A percentile compares a stretch with the other conserved stretches of the same genome.
phyloP scores from a whole-genome alignment of 768 basidiomycete species.

The Amanita pallidorosea region DNA sequence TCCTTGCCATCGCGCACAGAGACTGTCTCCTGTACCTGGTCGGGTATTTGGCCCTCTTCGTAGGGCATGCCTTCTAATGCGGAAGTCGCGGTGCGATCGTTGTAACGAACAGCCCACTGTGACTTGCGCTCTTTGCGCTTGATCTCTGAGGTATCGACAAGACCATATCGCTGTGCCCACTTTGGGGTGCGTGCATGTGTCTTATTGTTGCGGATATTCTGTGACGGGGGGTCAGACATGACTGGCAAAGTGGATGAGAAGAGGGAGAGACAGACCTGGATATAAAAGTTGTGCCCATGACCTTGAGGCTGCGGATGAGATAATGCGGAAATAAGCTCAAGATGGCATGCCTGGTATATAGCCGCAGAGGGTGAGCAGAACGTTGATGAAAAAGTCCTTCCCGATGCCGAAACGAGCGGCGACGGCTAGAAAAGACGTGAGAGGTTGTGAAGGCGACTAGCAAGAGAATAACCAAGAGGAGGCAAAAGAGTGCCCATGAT shows the following conservation, averaged over 20 bases:
- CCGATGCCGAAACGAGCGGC: slow-evolving; percentile 91
- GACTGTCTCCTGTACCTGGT: not conserved
- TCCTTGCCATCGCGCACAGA: slow-evolving; percentile 16
- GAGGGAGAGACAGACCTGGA: slow-evolving; percentile 47
- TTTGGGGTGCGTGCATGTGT: slow-evolving; percentile 88
- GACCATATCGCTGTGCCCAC: slow-evolving; percentile 86
- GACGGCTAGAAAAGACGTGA: slow-evolving; percentile 48
- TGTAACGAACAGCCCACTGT: slow-evolving; percentile 82
- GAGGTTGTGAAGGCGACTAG: not conserved
- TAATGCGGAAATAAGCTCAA: not conserved
- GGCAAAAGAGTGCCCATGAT: slow-evolving; percentile 86
- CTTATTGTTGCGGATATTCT: slow-evolving; percentile 97
- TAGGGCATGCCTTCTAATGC: slow-evolving; percentile 59
- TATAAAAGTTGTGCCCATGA: slow-evolving; percentile 90
- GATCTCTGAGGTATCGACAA: slow-evolving; percentile 72
- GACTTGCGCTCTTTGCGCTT: slow-evolving; percentile 70
- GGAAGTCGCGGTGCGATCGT: slow-evolving; percentile 65
- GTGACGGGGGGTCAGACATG: not conserved
- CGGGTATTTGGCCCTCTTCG: slow-evolving; percentile 70
- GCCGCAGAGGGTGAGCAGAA: slow-evolving; percentile 80
- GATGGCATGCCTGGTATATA: slow-evolving; percentile 68
- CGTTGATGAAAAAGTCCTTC: slow-evolving; percentile 83
- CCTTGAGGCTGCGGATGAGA: slow-evolving; percentile 28
- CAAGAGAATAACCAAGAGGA: slow-evolving; percentile 55
- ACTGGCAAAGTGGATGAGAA: slow-evolving; percentile 4